Conservation (phyloP, 2,329 filamentous ascomycete species). For the Colletotrichum liriopes region DNA sequence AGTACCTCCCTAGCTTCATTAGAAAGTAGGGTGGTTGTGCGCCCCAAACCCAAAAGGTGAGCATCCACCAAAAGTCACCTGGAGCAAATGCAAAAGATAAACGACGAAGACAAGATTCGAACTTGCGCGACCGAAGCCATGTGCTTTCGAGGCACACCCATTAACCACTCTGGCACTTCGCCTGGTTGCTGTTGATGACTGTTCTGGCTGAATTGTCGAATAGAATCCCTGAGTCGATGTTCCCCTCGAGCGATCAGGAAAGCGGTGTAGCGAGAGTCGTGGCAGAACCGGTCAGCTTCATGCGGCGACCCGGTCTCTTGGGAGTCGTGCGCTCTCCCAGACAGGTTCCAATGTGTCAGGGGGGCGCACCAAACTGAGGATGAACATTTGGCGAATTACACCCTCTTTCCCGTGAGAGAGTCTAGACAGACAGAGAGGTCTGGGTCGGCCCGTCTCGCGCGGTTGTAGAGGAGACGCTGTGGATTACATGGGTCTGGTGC, state of each 20-base stretch:
- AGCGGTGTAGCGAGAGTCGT: neutral
- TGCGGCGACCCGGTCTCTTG: neutral
- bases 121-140: constrained; percentile 42
- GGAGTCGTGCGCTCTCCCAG: neutral
- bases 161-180: constrained; percentile 41
- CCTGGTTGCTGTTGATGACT: neutral
- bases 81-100: neutral
- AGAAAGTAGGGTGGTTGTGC: neutral
- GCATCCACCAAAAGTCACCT: neutral
- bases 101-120: constrained; percentile 36
- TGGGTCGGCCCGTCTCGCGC: neutral
- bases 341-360: neutral
- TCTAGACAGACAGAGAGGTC: neutral
- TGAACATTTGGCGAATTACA: neutral
- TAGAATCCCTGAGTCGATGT: too few species aligned
- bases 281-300: neutral
- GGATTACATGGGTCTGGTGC: neutral
- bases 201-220: fast-evolving
- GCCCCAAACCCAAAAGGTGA: neutral
- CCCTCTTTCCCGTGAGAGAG: neutral
- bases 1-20: neutral
- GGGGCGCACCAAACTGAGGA: neutral
- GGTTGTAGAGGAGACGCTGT: neutral
- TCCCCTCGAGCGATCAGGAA: neutral
- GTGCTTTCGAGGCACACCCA: constrained; percentile 38